A percentile compares a stretch with the other conserved stretches of the same genome.
phyloP scores from a whole-genome alignment of 2,329 filamentous ascomycete species.

The Alternaria brassicicola region DNA sequence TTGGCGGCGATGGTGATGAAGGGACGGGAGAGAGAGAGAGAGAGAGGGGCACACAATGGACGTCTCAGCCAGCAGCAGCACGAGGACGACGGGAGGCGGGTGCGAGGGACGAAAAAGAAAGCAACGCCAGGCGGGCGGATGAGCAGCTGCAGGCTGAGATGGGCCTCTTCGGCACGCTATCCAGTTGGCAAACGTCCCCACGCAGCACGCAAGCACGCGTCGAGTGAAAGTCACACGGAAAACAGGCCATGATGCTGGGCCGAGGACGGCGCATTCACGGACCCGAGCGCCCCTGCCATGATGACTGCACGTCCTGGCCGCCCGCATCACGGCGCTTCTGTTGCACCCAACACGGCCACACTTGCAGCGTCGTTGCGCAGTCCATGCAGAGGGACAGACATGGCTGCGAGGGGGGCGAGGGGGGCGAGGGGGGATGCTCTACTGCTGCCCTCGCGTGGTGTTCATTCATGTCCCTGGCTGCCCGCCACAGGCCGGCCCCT shows the following conservation, averaged over 20 bases:
- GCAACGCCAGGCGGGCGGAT: background rate
- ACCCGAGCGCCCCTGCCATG: slow-evolving; percentile 7
- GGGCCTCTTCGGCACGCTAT: slow-evolving; percentile 12
- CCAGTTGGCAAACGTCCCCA: slow-evolving; percentile 21
- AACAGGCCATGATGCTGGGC: slow-evolving; percentile 15
- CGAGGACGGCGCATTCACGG: slow-evolving; percentile 4
- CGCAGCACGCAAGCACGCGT: slow-evolving; percentile 15
- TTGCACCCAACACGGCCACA: slow-evolving; percentile 8
- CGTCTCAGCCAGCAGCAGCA: slow-evolving; percentile 18
- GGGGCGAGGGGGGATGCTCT: too few species aligned
- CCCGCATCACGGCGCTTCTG: slow-evolving; percentile 10
- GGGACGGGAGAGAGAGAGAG: slow-evolving; percentile 6
- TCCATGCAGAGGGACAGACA: background rate
- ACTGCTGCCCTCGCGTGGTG: background rate
- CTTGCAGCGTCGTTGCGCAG: background rate
- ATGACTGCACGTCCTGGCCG: slow-evolving; percentile 12
- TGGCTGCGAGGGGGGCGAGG: too few species aligned
- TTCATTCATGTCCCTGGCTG: background rate
- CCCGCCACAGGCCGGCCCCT: background rate
- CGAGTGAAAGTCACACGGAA: slow-evolving; percentile 19
- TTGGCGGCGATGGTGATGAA: slow-evolving; percentile 3
- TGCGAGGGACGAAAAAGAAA: background rate
- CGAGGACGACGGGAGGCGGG: slow-evolving; percentile 1
- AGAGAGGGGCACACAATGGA: slow-evolving; percentile 20
- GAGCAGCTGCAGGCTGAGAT: slow-evolving; percentile 10